Conservation (phyloP, 257 asterid species). For the Solanum sejunctum region DNA sequence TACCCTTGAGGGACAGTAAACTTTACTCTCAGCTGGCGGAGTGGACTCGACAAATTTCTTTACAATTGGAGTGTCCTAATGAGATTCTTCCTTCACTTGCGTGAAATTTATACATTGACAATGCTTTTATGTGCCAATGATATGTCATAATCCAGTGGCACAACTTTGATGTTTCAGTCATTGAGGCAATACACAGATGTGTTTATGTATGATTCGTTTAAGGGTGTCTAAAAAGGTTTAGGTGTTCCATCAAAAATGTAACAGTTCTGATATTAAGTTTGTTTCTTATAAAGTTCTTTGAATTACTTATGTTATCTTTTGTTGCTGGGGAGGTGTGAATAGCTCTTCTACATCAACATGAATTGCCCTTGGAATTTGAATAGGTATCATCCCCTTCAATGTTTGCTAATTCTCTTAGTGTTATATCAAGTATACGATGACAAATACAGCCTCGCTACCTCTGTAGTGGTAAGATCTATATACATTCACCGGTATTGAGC, state of each 20-base stretch:
- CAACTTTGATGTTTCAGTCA: background rate
- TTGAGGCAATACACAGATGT: background rate
- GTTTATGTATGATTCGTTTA: background rate
- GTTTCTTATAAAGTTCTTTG: background rate
- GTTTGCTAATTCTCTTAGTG: background rate
- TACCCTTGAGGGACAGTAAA: conserved; percentile 45
- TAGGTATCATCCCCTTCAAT: background rate
- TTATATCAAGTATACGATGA: background rate
- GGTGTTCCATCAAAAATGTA: background rate
- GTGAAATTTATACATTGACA: background rate
- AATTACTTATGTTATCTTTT: background rate
- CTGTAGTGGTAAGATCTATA: too few relatives aligned
- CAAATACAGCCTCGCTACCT: too few relatives aligned
- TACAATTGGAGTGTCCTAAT: background rate
- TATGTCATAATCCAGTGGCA: background rate
- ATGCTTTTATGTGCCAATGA: background rate
- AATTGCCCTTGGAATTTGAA: background rate
- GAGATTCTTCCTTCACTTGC: background rate
- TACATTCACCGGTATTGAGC: too few relatives aligned
- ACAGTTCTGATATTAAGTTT: background rate
- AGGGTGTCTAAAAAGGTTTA: background rate
- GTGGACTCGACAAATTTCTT: background rate
- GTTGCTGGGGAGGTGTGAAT: background rate
- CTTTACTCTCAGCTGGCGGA: background rate
- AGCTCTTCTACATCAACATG: background rate